Evolutionary conservation across 495 filamentous ascomycete genomes (phyloP).

Genomic region (Aspergillus diversus): DNA sequence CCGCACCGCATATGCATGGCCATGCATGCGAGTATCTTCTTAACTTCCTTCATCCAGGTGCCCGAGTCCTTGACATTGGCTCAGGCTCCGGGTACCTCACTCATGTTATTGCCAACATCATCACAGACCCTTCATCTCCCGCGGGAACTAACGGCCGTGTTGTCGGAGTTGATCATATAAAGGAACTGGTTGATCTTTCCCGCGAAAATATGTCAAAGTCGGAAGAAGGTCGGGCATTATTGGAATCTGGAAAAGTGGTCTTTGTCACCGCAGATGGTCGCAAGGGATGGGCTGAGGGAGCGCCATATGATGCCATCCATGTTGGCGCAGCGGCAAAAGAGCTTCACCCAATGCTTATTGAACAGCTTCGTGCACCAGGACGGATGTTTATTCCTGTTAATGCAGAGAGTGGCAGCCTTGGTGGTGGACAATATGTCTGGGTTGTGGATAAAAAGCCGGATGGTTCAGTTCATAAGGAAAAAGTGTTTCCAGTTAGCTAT

Average conservation of each 20-base stretch:
- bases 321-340: conserved; percentile 85
- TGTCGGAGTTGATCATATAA: conserved; percentile 90
- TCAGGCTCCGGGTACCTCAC: conserved; percentile 91
- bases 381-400: conserved; percentile 88
- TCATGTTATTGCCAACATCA: conserved; percentile 83
- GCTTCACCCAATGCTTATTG: conserved; percentile 72
- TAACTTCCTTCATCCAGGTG: conserved; percentile 56
- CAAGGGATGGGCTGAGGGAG: conserved; percentile 66
- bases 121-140: conserved; percentile 47
- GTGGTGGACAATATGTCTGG: conserved; percentile 77
- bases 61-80: conserved; percentile 82
- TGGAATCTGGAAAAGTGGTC: conserved; percentile 62
- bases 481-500: conserved; percentile 83
- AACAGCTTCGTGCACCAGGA: conserved; percentile 80
- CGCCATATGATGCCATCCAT: conserved; percentile 88
- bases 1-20: conserved; percentile 97
- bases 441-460: conserved; percentile 84
- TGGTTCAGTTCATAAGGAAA: conserved; percentile 74
- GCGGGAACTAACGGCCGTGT: conserved; percentile 54
- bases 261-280: conserved; percentile 86
- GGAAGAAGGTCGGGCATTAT: conserved; percentile 61
- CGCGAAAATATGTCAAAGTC: conserved; percentile 75
- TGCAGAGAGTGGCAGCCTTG: conserved; percentile 40
- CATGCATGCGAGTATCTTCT: conserved; percentile 71
- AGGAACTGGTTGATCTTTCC: conserved; percentile 72